phyloP scores from a whole-genome alignment of 495 filamentous ascomycete species.

The Aspergillus taichungensis region DNA sequence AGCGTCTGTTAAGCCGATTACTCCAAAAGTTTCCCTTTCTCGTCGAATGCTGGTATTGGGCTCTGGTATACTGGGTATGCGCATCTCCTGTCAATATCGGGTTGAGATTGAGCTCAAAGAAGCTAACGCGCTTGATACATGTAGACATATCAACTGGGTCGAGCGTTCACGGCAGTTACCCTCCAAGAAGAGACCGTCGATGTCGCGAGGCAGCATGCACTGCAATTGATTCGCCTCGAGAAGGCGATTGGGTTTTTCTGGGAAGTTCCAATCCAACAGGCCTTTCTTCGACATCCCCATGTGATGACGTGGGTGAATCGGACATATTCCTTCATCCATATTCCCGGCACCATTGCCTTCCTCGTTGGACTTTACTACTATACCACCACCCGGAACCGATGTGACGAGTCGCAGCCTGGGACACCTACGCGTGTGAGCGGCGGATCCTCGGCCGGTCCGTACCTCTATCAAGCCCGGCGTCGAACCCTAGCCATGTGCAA shows the following conservation, averaged over 20 bases:
- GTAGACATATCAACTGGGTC: slow-evolving; percentile 54
- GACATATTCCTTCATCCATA: slow-evolving; percentile 74
- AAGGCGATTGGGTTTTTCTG: slow-evolving; percentile 47
- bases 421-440: slow-evolving; percentile 24
- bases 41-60: slow-evolving; percentile 78
- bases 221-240: slow-evolving; percentile 48
- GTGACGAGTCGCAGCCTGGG: slow-evolving; percentile 27
- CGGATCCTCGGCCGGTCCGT: slow-evolving; percentile 38
- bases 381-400: slow-evolving; percentile 44
- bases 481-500: slow-evolving; percentile 69
- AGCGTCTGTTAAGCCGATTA: slow-evolving; percentile 46
- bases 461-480: slow-evolving; percentile 50
- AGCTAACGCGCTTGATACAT: slow-evolving; percentile 1
- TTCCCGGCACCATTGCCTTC: slow-evolving; percentile 67
- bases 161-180: slow-evolving; percentile 53
- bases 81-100: not conserved
- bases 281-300: slow-evolving; percentile 39
- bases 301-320: slow-evolving; percentile 49
- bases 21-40: slow-evolving; percentile 65
- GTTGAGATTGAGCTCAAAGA: not conserved
- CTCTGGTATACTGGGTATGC: slow-evolving; percentile 53
- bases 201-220: slow-evolving; percentile 48
- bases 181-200: slow-evolving; percentile 48
- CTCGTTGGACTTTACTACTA: slow-evolving; percentile 60
- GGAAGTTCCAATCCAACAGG: slow-evolving; percentile 45